Conservation (phyloP, 2,329 filamentous ascomycete species). For the Diplocarpon rosae region DNA sequence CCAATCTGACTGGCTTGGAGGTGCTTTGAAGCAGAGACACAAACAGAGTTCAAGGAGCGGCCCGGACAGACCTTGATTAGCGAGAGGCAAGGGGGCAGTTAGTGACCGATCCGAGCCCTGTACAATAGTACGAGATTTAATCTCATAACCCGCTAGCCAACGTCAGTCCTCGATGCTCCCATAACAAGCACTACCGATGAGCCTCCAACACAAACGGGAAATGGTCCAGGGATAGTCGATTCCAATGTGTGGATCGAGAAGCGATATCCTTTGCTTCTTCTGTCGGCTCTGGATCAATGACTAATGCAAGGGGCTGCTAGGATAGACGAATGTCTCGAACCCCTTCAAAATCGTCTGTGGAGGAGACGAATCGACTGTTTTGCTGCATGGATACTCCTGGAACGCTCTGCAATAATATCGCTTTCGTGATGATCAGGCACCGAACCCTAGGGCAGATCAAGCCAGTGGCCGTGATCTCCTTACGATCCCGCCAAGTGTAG, state of each 20-base stretch:
- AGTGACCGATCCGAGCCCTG: constrained; percentile 2
- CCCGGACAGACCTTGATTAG: constrained; percentile 6
- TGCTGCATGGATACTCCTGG: too few species aligned
- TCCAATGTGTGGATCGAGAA: constrained; percentile 1
- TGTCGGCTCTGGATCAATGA: constrained; percentile 8
- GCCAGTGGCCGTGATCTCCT: not conserved
- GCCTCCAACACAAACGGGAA: too few species aligned
- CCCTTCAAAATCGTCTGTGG: not conserved
- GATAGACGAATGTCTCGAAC: constrained; percentile 8
- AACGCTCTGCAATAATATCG: not conserved
- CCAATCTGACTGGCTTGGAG: too few species aligned
- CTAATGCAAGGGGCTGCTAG: constrained; percentile 8
- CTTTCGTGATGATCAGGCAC: not conserved
- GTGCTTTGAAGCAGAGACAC: not conserved
- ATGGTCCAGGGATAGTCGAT: not conserved
- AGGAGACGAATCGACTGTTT: not conserved
- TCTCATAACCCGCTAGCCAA: too few species aligned
- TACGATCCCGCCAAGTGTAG: not conserved
- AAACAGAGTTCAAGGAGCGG: not conserved
- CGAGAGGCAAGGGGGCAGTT: constrained; percentile 9
- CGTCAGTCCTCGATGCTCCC: too few species aligned
- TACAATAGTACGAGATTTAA: too few species aligned
- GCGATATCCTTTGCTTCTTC: constrained; percentile 5
- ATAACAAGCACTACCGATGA: too few species aligned
- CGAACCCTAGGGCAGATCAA: constrained; percentile 2